Evolutionary conservation across 2,329 filamentous ascomycete species (phyloP).

Genomic region (Chaetothyriales sp.): DNA sequence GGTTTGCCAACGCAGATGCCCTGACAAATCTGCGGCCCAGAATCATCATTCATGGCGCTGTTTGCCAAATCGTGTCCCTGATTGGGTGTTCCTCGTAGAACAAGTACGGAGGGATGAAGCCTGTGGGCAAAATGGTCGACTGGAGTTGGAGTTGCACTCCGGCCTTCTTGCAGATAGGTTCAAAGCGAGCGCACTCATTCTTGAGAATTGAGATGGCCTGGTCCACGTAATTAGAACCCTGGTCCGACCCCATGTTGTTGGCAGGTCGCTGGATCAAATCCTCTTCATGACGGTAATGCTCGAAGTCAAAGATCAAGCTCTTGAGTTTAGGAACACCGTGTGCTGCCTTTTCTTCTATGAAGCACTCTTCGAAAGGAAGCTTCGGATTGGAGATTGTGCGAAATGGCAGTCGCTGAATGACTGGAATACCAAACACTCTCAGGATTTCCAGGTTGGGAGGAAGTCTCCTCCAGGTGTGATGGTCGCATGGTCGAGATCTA

Average conservation of each 20-base stretch:
- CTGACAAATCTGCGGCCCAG: too few relatives aligned
- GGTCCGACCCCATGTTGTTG: background rate
- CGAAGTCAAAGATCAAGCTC: slow-evolving; percentile 14
- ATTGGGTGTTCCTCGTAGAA: slow-evolving; percentile 15
- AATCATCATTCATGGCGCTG: slow-evolving; percentile 1
- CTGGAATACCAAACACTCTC: slow-evolving; percentile 16
- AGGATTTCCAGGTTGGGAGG: slow-evolving; percentile 16
- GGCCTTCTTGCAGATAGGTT: slow-evolving; percentile 8
- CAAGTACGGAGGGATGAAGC: slow-evolving; percentile 19
- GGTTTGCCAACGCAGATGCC: too few relatives aligned
- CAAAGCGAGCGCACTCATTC: slow-evolving; percentile 11
- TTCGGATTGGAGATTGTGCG: slow-evolving; percentile 9
- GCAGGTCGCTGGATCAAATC: slow-evolving; percentile 7
- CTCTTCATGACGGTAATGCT: slow-evolving; percentile 15
- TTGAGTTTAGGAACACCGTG: slow-evolving; percentile 14
- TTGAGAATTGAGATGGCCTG: slow-evolving; percentile 10
- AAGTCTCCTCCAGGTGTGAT: slow-evolving; percentile 13
- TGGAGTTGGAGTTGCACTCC: slow-evolving; percentile 11
- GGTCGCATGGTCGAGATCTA: slow-evolving; percentile 13
- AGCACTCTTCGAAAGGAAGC: slow-evolving; percentile 13
- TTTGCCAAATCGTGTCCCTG: slow-evolving; percentile 12
- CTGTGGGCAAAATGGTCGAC: slow-evolving; percentile 13
- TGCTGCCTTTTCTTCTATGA: slow-evolving; percentile 12
- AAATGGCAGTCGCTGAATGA: slow-evolving; percentile 11
- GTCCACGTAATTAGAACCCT: slow-evolving; percentile 2